phyloP scores from a whole-genome alignment of 495 filamentous ascomycete genomes.

The Apiosordaria backusii region DNA sequence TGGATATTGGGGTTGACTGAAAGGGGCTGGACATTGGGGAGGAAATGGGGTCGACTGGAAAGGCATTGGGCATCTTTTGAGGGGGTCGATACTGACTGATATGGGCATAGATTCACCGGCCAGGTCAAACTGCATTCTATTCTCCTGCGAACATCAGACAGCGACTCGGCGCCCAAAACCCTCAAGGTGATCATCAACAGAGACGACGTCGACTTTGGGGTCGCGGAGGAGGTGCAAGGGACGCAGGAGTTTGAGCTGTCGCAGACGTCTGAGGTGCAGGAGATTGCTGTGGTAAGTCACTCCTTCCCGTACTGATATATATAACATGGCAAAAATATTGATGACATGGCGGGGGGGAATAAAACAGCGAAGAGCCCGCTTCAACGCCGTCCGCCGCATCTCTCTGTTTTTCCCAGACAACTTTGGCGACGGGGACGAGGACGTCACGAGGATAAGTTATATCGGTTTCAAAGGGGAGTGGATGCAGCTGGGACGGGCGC shows the following conservation, averaged over 20 bases:
- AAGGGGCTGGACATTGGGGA: background rate
- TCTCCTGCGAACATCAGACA: constrained; percentile 71
- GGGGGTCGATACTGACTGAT: background rate
- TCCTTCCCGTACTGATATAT: background rate
- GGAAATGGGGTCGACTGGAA: background rate
- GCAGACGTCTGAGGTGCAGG: constrained; percentile 77
- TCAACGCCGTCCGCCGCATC: constrained; percentile 72
- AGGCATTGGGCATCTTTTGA: background rate
- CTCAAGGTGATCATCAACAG: constrained; percentile 82
- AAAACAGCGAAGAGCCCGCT: constrained; percentile 62
- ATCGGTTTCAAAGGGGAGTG: constrained; percentile 92
- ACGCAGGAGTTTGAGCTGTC: constrained; percentile 77
- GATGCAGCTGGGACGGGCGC: constrained; percentile 78
- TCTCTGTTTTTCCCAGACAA: constrained; percentile 82
- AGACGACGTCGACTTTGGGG: constrained; percentile 78
- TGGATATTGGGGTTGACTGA: background rate
- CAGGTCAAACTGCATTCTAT: constrained; percentile 89
- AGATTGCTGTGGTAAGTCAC: constrained; percentile 61
- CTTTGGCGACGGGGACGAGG: constrained; percentile 63
- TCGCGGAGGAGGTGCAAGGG: constrained; percentile 62
- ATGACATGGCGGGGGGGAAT: background rate
- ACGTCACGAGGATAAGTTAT: constrained; percentile 75
- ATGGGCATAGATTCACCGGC: constrained; percentile 70
- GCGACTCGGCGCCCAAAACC: constrained; percentile 69
- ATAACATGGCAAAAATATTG: background rate